Base-by-base conservation (phyloP, 306 rosid species). In the Trifolium fragiferum region DNA sequence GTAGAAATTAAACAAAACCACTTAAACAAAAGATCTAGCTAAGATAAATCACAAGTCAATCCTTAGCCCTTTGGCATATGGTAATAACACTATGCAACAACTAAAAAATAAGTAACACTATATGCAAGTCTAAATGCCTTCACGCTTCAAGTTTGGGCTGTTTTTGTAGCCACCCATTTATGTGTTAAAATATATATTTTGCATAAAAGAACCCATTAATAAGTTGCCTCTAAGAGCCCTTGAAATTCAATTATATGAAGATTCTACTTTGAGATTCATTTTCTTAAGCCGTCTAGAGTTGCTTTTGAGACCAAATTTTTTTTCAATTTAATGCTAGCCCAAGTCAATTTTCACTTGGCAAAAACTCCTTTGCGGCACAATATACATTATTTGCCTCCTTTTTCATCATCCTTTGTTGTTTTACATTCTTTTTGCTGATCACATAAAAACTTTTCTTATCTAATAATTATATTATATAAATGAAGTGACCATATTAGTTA, bases 71-170 rank as follows among this genome's bases (percentile, higher is more conserved):
- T 80, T 68, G 68, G 5, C 15, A 19, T 44, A 61, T 46, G 7
- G 38, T 66, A 59, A 69, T 68, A 74, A 68, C 76, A 80, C 79
- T 80, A 49, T 61, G 32, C 33, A 78, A 51, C 40, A 37, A 37
- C 40, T 37, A 37, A 37, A 37, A 37, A 7, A 37, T 37, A 74
- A 69, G 67, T 40, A 68, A 68, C 76, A 80, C 79, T 80, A 49
- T 74, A 60, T 53, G 32, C 33, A 78, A 51, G 41, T 68, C 80
- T 63, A 61, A 64, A 37, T 78, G 81, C 47, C 86, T 64, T 64
- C 72, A 71, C 62, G 81, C 66, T 70, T 78, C 55, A 16, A 63
- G 68, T 54, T 79, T 30, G 86, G 44, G 86, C 38, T 80, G 47
- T 59, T 59, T 66, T 59, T 47, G 2, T 10, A 10, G 83, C 81